A percentile compares a stretch with the other conserved stretches of the same genome.
These are phyloP conservation scores for Boechera divaricarpa DNA, from an alignment of 345 rosid species.

Conservation along the genomic window DNA sequence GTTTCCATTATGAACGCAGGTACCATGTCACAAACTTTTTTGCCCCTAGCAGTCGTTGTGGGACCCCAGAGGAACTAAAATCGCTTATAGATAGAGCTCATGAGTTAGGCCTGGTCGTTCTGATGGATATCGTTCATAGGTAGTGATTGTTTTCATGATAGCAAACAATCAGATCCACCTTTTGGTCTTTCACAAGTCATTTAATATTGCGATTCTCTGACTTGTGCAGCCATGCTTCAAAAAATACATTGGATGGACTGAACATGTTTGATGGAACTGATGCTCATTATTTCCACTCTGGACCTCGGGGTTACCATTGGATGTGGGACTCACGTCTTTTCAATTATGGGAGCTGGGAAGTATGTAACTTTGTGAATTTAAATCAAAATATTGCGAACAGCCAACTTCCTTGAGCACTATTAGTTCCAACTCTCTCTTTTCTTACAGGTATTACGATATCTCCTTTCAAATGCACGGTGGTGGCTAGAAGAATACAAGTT, in stretches of 20 bases:
- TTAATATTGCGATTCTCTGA: conserved; percentile 3
- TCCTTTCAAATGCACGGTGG: conserved; percentile 98
- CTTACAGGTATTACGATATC: conserved; percentile 79
- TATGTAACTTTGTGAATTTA: conserved; percentile 50
- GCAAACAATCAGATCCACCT: conserved; percentile 24
- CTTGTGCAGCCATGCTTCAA: conserved; percentile 82
- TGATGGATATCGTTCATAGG: conserved; percentile 99
- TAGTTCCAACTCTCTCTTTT: conserved; percentile 28
- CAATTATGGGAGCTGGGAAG: conserved; percentile 99
- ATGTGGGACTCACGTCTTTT: conserved; percentile 99
- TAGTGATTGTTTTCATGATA: conserved; percentile 36
- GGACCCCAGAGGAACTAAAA: conserved; percentile 96
- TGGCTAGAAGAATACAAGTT: conserved; percentile 96
- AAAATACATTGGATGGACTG: conserved; percentile 88
- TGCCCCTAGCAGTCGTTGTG: conserved; percentile 98
- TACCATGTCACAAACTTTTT: conserved; percentile 95
- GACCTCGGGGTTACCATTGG: conserved; percentile 91
- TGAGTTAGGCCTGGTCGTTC: conserved; percentile 90
- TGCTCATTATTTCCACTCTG: conserved; percentile 89
- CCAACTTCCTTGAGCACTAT: conserved; percentile 19
- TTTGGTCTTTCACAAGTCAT: conserved; percentile 29
- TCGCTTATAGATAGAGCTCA: conserved; percentile 95
- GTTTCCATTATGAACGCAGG: conserved; percentile 56
- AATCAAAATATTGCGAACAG: conserved; percentile 11
- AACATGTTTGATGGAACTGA: conserved; percentile 99